Conservation (phyloP, 2,329 filamentous ascomycete species). For the Gnomoniopsis smithogilvyi region DNA sequence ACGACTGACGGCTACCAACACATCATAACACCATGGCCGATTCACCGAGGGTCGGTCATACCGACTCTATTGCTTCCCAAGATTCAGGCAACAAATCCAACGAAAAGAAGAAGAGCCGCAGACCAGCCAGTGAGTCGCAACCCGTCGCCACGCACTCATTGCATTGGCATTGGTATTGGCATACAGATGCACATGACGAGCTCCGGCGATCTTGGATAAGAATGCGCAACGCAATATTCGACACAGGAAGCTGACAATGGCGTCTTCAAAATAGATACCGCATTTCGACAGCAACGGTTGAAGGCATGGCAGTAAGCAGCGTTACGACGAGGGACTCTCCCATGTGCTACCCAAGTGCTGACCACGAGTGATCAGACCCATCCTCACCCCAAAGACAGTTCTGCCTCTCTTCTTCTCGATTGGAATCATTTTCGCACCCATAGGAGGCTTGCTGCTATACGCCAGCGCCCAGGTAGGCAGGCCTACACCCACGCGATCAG, state of each 20-base stretch:
- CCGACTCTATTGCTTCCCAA: constrained; percentile 54
- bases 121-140: constrained; percentile 73
- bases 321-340: constrained; percentile 23
- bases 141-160: not conserved
- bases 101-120: constrained; percentile 86
- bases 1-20: not conserved
- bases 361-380: constrained; percentile 60
- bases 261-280: constrained; percentile 64
- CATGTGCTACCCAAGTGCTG: not conserved
- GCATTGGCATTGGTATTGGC: not conserved
- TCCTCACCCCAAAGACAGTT: constrained; percentile 91
- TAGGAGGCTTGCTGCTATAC: constrained; percentile 82
- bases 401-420: constrained; percentile 87
- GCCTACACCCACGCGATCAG: constrained; percentile 10
- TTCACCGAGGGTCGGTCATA: constrained; percentile 39
- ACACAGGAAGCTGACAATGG: constrained; percentile 15
- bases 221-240: not conserved
- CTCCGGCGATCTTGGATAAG: not conserved
- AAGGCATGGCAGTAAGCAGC: constrained; percentile 94
- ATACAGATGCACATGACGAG: not conserved
- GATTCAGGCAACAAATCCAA: constrained; percentile 48
- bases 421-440: constrained; percentile 88
- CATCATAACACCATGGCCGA: constrained; percentile 41
- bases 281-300: constrained; percentile 92
- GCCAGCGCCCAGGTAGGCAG: constrained; percentile 73